Evolutionary conservation across 371 early-diverging fungal species (phyloP).

Genomic region (Actinomucor elegans): DNA sequence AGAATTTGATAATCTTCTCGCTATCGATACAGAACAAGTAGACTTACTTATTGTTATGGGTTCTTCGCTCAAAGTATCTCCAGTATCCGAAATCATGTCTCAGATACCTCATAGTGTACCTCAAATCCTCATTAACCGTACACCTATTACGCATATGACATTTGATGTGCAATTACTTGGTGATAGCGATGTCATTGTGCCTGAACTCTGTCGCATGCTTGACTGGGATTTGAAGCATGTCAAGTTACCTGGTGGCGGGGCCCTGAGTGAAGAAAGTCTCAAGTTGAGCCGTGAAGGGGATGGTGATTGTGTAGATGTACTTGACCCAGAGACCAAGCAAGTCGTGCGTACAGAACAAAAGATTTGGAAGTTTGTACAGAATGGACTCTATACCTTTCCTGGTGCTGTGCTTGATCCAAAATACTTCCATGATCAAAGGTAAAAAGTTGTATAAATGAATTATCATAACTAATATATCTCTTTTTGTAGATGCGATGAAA

Average conservation of each 20-base stretch:
- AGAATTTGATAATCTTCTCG: slow-evolving; percentile 72
- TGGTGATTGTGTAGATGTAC: slow-evolving; percentile 12
- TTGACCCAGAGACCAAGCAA: slow-evolving; percentile 10
- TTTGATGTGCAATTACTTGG: slow-evolving; percentile 93
- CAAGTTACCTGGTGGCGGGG: slow-evolving; percentile 55
- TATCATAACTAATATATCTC: neutral
- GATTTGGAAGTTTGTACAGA: slow-evolving; percentile 29
- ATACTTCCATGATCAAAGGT: slow-evolving; percentile 25
- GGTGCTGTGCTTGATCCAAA: slow-evolving; percentile 41
- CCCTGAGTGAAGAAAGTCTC: slow-evolving; percentile 36
- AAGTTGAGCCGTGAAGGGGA: slow-evolving; percentile 11
- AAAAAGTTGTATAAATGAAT: neutral
- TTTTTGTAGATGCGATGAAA: slow-evolving; percentile 9
- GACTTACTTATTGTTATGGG: slow-evolving; percentile 95
- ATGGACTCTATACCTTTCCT: slow-evolving; percentile 49
- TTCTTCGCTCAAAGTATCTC: slow-evolving; percentile 92
- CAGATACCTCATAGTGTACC: slow-evolving; percentile 82
- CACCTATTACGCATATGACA: slow-evolving; percentile 76
- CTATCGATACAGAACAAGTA: slow-evolving; percentile 68
- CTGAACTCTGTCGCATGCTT: slow-evolving; percentile 70
- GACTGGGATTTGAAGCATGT: slow-evolving; percentile 72
- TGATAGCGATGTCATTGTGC: slow-evolving; percentile 83
- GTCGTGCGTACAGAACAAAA: slow-evolving; percentile 12
- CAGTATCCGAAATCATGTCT: slow-evolving; percentile 89
- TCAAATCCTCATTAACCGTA: slow-evolving; percentile 90